Conservation (phyloP, 2,329 filamentous ascomycete species). For the Dactylonectria macrodidyma region DNA sequence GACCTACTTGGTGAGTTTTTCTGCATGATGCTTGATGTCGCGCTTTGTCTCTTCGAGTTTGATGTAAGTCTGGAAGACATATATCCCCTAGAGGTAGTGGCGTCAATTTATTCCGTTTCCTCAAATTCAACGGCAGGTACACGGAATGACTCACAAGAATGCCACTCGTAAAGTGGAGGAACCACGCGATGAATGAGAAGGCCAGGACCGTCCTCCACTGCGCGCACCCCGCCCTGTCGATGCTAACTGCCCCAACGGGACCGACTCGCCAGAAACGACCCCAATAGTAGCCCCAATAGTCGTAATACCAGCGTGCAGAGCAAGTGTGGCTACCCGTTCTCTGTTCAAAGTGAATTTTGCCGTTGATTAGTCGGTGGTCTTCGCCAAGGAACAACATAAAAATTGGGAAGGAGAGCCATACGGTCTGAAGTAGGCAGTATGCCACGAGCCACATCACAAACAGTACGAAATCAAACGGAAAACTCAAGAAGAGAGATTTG, state of each 20-base stretch:
- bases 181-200: slow-evolving; percentile 44
- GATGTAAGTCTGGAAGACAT: too few relatives aligned
- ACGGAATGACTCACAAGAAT: slow-evolving; percentile 33
- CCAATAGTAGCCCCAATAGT: slow-evolving; percentile 50
- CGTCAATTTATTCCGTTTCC: background rate
- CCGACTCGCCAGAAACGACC: slow-evolving; percentile 32
- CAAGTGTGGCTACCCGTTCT: slow-evolving; percentile 35
- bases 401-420: slow-evolving; percentile 21
- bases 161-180: slow-evolving; percentile 40
- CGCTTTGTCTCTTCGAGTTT: too few relatives aligned
- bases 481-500: slow-evolving; percentile 40
- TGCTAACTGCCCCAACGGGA: slow-evolving; percentile 12
- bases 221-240: slow-evolving; percentile 12
- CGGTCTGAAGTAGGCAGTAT: slow-evolving; percentile 43
- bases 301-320: slow-evolving; percentile 39
- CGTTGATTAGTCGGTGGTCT: too few relatives aligned
- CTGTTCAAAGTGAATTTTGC: slow-evolving; percentile 12
- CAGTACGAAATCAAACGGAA: slow-evolving; percentile 46
- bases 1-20: too few relatives aligned
- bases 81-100: too few relatives aligned
- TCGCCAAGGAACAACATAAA: background rate
- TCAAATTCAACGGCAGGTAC: too few relatives aligned
- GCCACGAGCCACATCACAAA: slow-evolving; percentile 49
- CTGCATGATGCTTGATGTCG: too few relatives aligned
- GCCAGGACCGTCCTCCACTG: slow-evolving; percentile 44